Evolutionary conservation across 108 stramenopile species (phyloP).

Genomic region (Chaetoceros tenuissimus): DNA sequence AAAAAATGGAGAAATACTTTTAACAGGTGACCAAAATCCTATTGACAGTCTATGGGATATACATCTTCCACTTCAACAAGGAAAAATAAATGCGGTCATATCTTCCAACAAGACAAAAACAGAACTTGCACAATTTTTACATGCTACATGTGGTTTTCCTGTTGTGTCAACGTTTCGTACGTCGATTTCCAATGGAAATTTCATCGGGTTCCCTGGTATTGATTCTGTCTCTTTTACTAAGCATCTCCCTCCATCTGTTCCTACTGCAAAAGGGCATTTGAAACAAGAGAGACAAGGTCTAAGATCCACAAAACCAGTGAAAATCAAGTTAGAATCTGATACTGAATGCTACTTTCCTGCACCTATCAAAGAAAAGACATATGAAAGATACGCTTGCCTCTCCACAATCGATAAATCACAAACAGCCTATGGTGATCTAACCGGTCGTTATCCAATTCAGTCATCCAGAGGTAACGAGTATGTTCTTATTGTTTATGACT

Average conservation of each 20-base stretch:
- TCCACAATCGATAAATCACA: neutral
- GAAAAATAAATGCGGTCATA: no score
- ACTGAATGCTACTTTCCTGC: no score
- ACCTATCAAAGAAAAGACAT: no score
- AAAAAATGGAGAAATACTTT: no score
- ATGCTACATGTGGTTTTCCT: constrained; percentile 26
- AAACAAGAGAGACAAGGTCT: constrained; percentile 13
- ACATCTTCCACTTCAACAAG: no score
- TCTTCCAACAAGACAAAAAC: constrained; percentile 3
- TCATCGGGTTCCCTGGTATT: constrained; percentile 12
- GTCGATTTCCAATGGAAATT: constrained; percentile 8
- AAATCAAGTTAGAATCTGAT: no score
- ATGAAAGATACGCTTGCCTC: no score
- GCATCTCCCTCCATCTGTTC: constrained; percentile 9
- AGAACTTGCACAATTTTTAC: constrained; percentile 18
- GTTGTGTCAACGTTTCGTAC: constrained; percentile 12
- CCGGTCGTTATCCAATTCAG: constrained; percentile 23
- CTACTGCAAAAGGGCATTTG: constrained; percentile 29
- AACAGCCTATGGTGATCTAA: neutral
- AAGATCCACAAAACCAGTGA: constrained; percentile 23
- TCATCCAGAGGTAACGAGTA: constrained; percentile 18
- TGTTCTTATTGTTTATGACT: constrained; percentile 26
- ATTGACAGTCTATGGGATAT: no score
- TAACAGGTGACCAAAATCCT: no score
- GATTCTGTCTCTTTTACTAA: neutral